Evolutionary conservation across 768 basidiomycete genomes (phyloP).

Genomic region (Trametes coccinea): DNA sequence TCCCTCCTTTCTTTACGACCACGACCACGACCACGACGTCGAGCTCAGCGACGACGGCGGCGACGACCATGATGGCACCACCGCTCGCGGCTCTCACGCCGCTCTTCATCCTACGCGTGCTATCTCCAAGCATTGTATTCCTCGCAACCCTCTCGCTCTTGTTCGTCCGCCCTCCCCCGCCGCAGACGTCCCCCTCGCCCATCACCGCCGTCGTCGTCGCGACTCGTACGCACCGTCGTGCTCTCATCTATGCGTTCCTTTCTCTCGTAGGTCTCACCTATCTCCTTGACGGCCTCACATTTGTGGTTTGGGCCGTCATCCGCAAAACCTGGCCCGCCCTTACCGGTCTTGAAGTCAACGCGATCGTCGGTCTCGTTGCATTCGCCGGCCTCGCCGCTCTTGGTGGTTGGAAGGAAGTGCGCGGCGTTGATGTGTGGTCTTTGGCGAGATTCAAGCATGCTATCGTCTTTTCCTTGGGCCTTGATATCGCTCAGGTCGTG

Average conservation of each 20-base stretch:
- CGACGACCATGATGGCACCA: constrained; percentile 24
- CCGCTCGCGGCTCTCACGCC: constrained; percentile 34
- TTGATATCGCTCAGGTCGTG: constrained; percentile 63
- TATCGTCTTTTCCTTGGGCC: constrained; percentile 50
- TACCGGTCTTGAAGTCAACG: constrained; percentile 67
- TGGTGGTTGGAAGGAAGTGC: constrained; percentile 78
- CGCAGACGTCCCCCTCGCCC: constrained; percentile 46
- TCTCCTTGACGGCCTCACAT: constrained; percentile 74
- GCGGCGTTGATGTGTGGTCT: constrained; percentile 69
- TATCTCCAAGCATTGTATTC: constrained; percentile 68
- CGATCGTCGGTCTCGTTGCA: constrained; percentile 66
- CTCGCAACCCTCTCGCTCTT: constrained; percentile 63
- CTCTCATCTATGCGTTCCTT: constrained; percentile 70
- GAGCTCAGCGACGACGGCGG: constrained; percentile 37
- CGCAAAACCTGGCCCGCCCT: constrained; percentile 62
- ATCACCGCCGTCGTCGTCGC: constrained; percentile 81
- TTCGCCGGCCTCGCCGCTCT: constrained; percentile 73
- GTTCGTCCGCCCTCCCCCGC: constrained; percentile 44
- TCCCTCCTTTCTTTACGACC: constrained; percentile 30
- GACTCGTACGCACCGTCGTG: constrained; percentile 70
- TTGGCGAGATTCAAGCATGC: constrained; percentile 56
- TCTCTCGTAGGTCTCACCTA: constrained; percentile 72
- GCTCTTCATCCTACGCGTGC: constrained; percentile 58
- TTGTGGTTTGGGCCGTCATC: constrained; percentile 64
- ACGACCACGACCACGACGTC: constrained; percentile 25